Conservation (phyloP, 306 rosid species). For the Malus orientalis region DNA sequence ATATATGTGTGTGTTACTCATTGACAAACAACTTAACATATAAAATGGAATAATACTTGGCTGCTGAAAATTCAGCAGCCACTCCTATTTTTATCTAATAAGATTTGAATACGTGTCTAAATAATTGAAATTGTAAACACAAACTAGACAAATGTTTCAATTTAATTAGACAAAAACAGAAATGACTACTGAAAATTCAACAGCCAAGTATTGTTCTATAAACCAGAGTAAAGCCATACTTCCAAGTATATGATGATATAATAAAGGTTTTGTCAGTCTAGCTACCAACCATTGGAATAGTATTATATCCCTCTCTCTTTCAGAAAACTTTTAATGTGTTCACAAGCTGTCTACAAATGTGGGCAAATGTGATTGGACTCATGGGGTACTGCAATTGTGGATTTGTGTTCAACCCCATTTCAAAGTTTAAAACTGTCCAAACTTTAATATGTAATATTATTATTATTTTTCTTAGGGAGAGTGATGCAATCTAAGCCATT, state of each 20-base stretch:
- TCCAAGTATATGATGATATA: not conserved
- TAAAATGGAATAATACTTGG: too few species aligned
- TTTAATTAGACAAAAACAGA: rapidly evolving
- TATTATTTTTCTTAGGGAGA: not conserved
- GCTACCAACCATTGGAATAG: slow-evolving; percentile 20
- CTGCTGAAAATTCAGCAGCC: too few species aligned
- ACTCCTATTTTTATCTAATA: too few species aligned
- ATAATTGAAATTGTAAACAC: too few species aligned
- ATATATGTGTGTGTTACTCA: not conserved
- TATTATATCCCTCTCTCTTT: slow-evolving; percentile 1
- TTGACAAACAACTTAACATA: not conserved
- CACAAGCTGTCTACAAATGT: slow-evolving; percentile 16
- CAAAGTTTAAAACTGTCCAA: too few species aligned
- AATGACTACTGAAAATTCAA: rapidly evolving
- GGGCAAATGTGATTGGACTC: too few species aligned
- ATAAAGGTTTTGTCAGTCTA: slow-evolving; percentile 6
- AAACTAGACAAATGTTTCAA: too few species aligned
- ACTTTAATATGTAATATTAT: not conserved
- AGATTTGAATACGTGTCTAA: too few species aligned
- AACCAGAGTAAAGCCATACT: not conserved
- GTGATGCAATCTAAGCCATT: slow-evolving; percentile 21
- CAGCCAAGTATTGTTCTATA: too few species aligned
- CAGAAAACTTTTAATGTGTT: slow-evolving; percentile 14
- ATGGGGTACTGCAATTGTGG: not conserved
- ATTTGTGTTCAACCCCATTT: slow-evolving; percentile 10